Conservation (phyloP, 805 yeast genomes). For the Lipomyces sp. region DNA sequence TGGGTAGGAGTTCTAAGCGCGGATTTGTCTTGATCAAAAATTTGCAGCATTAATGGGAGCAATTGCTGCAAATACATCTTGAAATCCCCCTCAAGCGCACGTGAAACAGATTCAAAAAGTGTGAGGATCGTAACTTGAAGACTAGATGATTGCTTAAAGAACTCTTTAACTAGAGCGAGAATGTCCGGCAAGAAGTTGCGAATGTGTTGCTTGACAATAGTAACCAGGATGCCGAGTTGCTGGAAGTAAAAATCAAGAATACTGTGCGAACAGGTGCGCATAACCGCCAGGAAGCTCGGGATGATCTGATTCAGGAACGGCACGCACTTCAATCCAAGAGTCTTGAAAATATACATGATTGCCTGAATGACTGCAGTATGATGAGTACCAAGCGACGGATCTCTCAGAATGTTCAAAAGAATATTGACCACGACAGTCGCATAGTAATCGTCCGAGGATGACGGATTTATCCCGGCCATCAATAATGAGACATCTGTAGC, state of each 20-base stretch:
- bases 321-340: slow-evolving; percentile 85
- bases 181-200: slow-evolving; percentile 79
- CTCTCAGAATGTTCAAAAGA: slow-evolving; percentile 80
- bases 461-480: slow-evolving; percentile 93
- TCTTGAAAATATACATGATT: slow-evolving; percentile 85
- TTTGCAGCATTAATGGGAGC: slow-evolving; percentile 73
- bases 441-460: slow-evolving; percentile 79
- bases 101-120: slow-evolving; percentile 80
- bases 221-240: slow-evolving; percentile 77
- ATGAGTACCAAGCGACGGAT: slow-evolving; percentile 80
- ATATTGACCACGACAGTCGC: slow-evolving; percentile 93
- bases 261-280: slow-evolving; percentile 72
- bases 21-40: slow-evolving; percentile 69
- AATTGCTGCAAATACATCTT: slow-evolving; percentile 79
- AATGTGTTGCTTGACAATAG: slow-evolving; percentile 87
- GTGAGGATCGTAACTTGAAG: slow-evolving; percentile 79
- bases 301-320: slow-evolving; percentile 86
- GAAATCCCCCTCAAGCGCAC: slow-evolving; percentile 89
- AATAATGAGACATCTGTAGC: slow-evolving; percentile 86
- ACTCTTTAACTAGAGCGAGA: slow-evolving; percentile 74
- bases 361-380: slow-evolving; percentile 95
- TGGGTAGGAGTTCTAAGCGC: slow-evolving; percentile 53
- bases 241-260: slow-evolving; percentile 87
- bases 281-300: slow-evolving; percentile 83
- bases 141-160: slow-evolving; percentile 59